phyloP scores from a whole-genome alignment of 2,329 filamentous ascomycete species.

The Aspergillus glaucus region DNA sequence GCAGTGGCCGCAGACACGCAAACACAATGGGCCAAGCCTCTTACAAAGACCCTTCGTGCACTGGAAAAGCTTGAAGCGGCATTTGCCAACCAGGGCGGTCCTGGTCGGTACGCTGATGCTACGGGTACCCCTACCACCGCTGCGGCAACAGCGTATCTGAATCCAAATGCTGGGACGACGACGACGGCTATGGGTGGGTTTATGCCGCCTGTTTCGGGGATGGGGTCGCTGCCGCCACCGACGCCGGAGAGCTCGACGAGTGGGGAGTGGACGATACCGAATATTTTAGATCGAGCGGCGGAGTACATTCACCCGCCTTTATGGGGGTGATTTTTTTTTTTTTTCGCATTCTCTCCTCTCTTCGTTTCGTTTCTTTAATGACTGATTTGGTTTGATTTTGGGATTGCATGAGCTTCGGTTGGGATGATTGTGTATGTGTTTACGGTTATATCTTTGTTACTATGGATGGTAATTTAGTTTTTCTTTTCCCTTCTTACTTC shows the following conservation, averaged over 20 bases:
- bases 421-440: neutral
- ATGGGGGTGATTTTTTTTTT: slow-evolving; percentile 26
- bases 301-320: slow-evolving; percentile 45
- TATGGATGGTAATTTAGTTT: neutral
- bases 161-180: slow-evolving; percentile 9
- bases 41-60: slow-evolving; percentile 41
- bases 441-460: neutral
- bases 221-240: slow-evolving; percentile 37
- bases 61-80: slow-evolving; percentile 41
- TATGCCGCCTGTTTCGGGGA: slow-evolving; percentile 1
- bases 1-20: slow-evolving; percentile 28
- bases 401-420: neutral
- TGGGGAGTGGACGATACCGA: slow-evolving; percentile 41
- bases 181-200: slow-evolving; percentile 1
- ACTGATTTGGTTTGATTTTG: neutral
- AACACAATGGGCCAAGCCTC: slow-evolving; percentile 41
- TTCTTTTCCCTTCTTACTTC: neutral
- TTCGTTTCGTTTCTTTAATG: neutral
- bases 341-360: neutral
- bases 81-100: slow-evolving; percentile 22
- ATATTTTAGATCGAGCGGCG: slow-evolving; percentile 40
- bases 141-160: slow-evolving; percentile 16
- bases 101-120: neutral
- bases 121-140: slow-evolving; percentile 10
- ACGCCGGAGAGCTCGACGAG: slow-evolving; percentile 44